Base-by-base conservation (phyloP, 306 rosid genomes). In the Sicyos baderoa region DNA sequence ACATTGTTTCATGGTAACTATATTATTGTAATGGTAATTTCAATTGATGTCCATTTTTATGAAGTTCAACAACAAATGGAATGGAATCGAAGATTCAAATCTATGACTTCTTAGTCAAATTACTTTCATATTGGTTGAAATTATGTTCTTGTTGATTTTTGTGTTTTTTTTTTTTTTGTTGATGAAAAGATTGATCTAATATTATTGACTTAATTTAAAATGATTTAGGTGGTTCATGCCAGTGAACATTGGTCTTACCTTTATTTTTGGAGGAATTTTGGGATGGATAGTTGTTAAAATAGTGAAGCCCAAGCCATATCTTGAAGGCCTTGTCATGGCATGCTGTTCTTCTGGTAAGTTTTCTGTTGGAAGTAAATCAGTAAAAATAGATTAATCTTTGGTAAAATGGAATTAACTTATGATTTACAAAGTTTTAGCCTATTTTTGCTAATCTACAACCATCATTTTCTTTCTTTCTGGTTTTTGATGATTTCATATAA, bases 221-320 rank as follows among this genome's bases (percentile, higher is more conserved):
- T 59, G 15, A 22, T 14, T 59, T 6, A 94, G 99, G 99, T 94
- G 99, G 99, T 94, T 86, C 73, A 94, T 94, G 99, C 88, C 96
- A 0, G 72, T 88, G 14, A 90, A 94, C 16, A 81, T 84, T 70
- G 96, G 74, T 16, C 81, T 94, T 44, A 90, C 97, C 58, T 94
- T 90, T 84, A 18, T 84, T 17, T 44, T 90, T 45, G 99, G 99
- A 77, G 89, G 95, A 37, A 75, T 86, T 54, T 68, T 86, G 13
- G 99, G 97, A 61, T 90, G 97, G 96, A 65, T 90, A 11, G 71
- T 86, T 56, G 96, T 86, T 3, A 94, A 90, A 77, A 52, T 85
- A 50, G 48, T 88, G 22, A 88, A 71, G 79, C 99, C 97, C 7
- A 85, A 88, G 62, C 77, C 89, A 54, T 87, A 85, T 64, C 82